phyloP scores from a whole-genome alignment of 2,329 filamentous ascomycete species.

The Neopestalotiopsis clavispora region DNA sequence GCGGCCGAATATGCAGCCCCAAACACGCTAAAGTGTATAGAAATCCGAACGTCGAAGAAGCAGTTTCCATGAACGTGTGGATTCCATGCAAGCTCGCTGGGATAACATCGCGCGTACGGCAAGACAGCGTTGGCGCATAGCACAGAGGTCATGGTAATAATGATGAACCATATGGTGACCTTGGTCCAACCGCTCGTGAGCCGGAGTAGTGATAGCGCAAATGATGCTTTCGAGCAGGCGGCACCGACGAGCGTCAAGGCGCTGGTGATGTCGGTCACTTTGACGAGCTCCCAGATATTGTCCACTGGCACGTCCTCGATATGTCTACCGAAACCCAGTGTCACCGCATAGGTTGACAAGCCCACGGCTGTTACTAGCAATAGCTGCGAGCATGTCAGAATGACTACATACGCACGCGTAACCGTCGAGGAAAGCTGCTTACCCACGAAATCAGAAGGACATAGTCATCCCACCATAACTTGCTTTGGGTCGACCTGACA shows the following conservation, averaged over 20 bases:
- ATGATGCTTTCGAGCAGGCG: constrained; percentile 45
- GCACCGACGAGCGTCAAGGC: constrained; percentile 32
- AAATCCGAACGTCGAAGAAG: constrained; percentile 23
- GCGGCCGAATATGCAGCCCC: constrained; percentile 31
- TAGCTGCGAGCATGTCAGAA: background rate
- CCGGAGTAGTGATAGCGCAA: constrained; percentile 40
- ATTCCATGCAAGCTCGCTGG: constrained; percentile 21
- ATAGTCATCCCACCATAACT: constrained; percentile 20
- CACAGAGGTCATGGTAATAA: constrained; percentile 33
- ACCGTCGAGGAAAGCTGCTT: background rate
- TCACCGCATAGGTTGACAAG: constrained; percentile 10
- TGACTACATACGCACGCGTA: background rate
- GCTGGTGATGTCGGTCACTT: constrained; percentile 5
- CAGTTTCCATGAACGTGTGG: constrained; percentile 19
- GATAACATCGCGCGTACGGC: constrained; percentile 26
- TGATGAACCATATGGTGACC: constrained; percentile 35
- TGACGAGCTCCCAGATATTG: background rate
- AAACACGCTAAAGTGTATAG: constrained; percentile 26
- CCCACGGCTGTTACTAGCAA: background rate
- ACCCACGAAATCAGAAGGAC: constrained; percentile 19
- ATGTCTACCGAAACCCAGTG: constrained; percentile 18
- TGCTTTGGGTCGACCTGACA: background rate
- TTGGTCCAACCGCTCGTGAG: constrained; percentile 33
- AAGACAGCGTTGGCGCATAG: constrained; percentile 30
- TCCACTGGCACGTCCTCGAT: constrained; percentile 5